These are phyloP conservation scores for Bruguiera sexangula DNA, from an alignment of 345 rosid genomes.

Conservation along the genomic window DNA sequence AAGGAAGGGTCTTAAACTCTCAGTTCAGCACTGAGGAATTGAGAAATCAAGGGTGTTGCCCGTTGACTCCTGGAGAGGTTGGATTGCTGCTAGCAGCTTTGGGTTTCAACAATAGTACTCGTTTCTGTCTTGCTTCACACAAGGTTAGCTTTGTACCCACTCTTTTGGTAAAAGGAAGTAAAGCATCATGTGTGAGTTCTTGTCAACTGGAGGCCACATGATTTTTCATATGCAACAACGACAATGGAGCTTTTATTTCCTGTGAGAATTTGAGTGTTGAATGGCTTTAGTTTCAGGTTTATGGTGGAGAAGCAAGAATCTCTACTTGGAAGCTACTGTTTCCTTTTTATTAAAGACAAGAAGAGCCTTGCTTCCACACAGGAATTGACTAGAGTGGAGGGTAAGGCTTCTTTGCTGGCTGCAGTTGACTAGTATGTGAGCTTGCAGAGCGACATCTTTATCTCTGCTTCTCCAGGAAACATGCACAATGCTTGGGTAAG, in stretches of 20 bases:
- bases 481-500: constrained; percentile 92
- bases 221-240: neutral
- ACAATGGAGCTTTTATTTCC: neutral
- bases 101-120: constrained; percentile 79
- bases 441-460: constrained; percentile 83
- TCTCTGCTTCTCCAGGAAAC: constrained; percentile 94
- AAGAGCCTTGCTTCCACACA: constrained; percentile 75
- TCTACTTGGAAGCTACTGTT: constrained; percentile 64
- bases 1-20: constrained; percentile 87
- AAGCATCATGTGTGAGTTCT: neutral
- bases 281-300: constrained; percentile 48
- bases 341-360: constrained; percentile 85
- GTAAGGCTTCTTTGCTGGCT: constrained; percentile 86
- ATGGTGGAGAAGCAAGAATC: constrained; percentile 92
- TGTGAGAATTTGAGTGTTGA: neutral
- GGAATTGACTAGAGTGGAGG: constrained; percentile 62
- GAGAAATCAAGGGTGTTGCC: constrained; percentile 91
- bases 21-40: constrained; percentile 75
- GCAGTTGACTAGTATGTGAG: constrained; percentile 85
- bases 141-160: constrained; percentile 40
- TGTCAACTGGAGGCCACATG: neutral
- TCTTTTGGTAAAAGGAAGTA: neutral
- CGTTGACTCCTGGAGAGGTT: constrained; percentile 91
- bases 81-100: constrained; percentile 82
- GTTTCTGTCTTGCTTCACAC: constrained; percentile 92